Base-by-base conservation (phyloP, 352 stramenopile genomes). In the Phytophthora lateralis region DNA sequence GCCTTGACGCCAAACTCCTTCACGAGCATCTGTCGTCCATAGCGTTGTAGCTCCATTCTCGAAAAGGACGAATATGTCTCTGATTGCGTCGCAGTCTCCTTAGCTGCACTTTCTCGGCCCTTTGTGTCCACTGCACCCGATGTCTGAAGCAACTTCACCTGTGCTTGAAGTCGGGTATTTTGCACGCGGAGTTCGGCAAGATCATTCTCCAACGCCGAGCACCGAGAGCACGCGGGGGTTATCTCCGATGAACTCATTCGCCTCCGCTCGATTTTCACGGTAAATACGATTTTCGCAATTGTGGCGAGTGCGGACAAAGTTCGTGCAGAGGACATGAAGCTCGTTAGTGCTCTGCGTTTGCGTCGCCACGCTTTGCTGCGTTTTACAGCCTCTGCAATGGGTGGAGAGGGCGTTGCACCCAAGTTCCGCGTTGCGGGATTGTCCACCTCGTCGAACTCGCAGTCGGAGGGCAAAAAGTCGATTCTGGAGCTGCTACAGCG, bases 21-120 rank as follows among this genome's bases (percentile, higher is more conserved):
- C 5, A 99, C 83, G 18, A 98, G 85, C 68, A 99, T 93, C 69
- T 99, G 97, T 12, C 97, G 82, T 5, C 91, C 96, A 76, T 99
- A 99, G 32, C 96, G 84, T 60, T 93, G 66, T 37, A 93, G 54
- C 30, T 93, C 78, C 11, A 60, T 8, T 5, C 60, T 76, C 8
- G 78, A 78, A 47, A 90, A 76, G 2, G 61, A 47, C n/a, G 81
- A 87, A 24, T 58, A 86, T 17, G 53, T 63, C 14, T 61, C 54
- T 37, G 30, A 15, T 53, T 38, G 17, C 15, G 35, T 39, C 12
- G 32, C 10, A 18, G 32, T 55, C 39, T 58, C 44, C 18, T 44
- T 37, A 1, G 4, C 26, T 27, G 55, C 11, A 4, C 52, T 24
- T 35, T 58, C 21, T 26, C 61, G 44, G 8, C 17, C 12, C 10